Conservation (phyloP, 75 land plant genomes). For the Larix kaempferi region DNA sequence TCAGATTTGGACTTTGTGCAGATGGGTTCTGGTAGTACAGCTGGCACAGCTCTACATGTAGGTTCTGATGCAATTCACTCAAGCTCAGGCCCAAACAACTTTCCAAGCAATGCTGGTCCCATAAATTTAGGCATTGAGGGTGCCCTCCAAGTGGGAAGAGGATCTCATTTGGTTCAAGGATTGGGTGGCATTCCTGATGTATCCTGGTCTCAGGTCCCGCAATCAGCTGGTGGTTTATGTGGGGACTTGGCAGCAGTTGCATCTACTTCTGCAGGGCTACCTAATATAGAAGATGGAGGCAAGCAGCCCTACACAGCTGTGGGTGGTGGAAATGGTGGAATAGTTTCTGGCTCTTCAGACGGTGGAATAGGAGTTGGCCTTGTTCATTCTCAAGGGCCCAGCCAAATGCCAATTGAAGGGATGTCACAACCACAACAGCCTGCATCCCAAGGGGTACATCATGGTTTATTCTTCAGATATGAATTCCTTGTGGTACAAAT, state of each 20-base stretch:
- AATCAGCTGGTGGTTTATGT: neutral
- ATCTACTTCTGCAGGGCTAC: neutral
- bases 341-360: neutral
- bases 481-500: no score
- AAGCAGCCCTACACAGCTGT: no score
- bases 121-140: conserved; percentile 1
- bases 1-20: neutral
- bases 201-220: conserved; percentile 1
- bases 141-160: neutral
- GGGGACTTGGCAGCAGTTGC: conserved; percentile 1
- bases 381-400: neutral
- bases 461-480: neutral
- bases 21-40: conserved; percentile 3
- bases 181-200: conserved; percentile 3
- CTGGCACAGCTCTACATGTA: neutral
- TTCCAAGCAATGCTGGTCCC: neutral
- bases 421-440: conserved; percentile 3
- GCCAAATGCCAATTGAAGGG: neutral
- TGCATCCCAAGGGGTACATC: neutral
- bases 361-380: neutral
- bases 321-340: neutral
- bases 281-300: conserved; percentile 9
- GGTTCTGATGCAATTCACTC: conserved; percentile 1
- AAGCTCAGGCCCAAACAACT: neutral
- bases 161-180: neutral